These are phyloP conservation scores for Sugiyamaella novakii DNA, from an alignment of 1,139 yeast species.

Conservation along the genomic window DNA sequence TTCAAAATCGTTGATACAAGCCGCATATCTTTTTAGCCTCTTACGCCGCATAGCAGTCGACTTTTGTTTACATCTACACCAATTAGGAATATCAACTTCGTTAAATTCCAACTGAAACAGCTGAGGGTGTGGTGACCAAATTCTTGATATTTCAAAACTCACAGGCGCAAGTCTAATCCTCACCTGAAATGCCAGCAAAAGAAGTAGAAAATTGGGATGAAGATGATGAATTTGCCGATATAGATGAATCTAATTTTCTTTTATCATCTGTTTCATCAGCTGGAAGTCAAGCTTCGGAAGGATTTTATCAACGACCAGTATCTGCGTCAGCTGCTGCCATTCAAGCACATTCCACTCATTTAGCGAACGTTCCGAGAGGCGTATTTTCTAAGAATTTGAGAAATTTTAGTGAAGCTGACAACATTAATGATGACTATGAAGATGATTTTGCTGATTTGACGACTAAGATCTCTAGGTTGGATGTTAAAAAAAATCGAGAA, in stretches of 20 bases:
- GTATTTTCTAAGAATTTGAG: neutral
- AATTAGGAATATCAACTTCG: slow-evolving; percentile 1
- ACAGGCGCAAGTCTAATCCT: too few relatives aligned
- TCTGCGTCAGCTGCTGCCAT: slow-evolving; percentile 3
- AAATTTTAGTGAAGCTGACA: slow-evolving; percentile 9
- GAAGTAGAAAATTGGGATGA: slow-evolving; percentile 14
- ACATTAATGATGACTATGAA: slow-evolving; percentile 13
- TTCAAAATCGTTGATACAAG: too few relatives aligned
- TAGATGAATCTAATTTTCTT: slow-evolving; percentile 23
- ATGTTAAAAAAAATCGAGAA: neutral
- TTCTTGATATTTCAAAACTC: too few relatives aligned
- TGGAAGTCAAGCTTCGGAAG: slow-evolving; percentile 16
- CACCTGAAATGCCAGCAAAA: too few relatives aligned
- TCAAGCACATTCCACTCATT: neutral
- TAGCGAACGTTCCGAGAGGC: neutral
- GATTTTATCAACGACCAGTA: slow-evolving; percentile 17
- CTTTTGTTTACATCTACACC: slow-evolving; percentile 13
- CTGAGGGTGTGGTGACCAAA: too few relatives aligned
- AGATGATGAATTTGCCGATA: slow-evolving; percentile 34
- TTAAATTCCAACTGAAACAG: too few relatives aligned
- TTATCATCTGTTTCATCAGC: slow-evolving; percentile 27
- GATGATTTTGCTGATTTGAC: slow-evolving; percentile 16
- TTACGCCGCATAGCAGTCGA: slow-evolving; percentile 3
- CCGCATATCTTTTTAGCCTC: too few relatives aligned
- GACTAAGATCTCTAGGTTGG: slow-evolving; percentile 17